These are phyloP conservation scores for Geum urbanum DNA, from an alignment of 306 rosid genomes.

Conservation along the genomic window DNA sequence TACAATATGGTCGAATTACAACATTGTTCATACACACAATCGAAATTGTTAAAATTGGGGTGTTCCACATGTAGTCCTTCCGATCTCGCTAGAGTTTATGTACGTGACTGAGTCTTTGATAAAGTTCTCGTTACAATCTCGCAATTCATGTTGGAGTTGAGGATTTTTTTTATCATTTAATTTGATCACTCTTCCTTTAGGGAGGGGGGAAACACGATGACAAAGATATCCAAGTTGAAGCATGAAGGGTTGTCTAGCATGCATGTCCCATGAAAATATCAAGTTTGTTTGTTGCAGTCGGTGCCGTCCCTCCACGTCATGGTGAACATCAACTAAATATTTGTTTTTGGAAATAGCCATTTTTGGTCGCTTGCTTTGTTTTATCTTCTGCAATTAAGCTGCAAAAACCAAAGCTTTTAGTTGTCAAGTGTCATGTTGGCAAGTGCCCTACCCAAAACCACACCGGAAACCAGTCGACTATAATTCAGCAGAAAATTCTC, in stretches of 20 bases:
- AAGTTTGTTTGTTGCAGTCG: background rate
- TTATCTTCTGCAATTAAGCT: background rate
- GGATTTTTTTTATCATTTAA: too few relatives aligned
- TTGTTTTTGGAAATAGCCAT: background rate
- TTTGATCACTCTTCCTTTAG: background rate
- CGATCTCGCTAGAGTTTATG: too few relatives aligned
- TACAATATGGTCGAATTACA: background rate
- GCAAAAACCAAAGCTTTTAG: background rate
- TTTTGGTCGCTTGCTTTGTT: constrained; percentile 1
- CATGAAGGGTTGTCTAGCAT: background rate
- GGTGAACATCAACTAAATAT: background rate
- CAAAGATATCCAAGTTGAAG: background rate
- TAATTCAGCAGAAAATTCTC: too few relatives aligned
- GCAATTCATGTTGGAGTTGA: too few relatives aligned
- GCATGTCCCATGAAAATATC: background rate
- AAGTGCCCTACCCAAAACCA: background rate
- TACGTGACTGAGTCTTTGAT: too few relatives aligned
- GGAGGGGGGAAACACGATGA: background rate
- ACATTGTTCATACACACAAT: too few relatives aligned
- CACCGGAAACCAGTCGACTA: too few relatives aligned
- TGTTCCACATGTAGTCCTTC: too few relatives aligned
- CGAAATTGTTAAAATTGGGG: too few relatives aligned
- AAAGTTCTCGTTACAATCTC: too few relatives aligned
- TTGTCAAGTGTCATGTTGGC: background rate
- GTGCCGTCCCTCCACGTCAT: constrained; percentile 2